These are phyloP conservation scores for Nigrospora sphaerica DNA, from an alignment of 2,329 filamentous ascomycete genomes.

Conservation along the genomic window DNA sequence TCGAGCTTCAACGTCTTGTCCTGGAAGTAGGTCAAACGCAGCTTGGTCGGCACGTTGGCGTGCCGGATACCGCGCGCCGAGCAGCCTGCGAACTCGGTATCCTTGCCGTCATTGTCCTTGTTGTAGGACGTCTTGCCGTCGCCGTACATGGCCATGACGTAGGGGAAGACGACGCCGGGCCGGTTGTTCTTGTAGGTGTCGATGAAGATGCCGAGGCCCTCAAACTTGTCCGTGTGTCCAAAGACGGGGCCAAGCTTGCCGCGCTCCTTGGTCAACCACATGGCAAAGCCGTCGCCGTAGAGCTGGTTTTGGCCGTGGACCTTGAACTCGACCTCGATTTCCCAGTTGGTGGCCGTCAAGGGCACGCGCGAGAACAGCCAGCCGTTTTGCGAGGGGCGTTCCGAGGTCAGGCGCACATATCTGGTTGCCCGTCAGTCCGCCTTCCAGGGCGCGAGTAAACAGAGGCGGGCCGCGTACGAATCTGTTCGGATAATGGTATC, in stretches of 20 bases:
- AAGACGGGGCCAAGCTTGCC: constrained; percentile 78
- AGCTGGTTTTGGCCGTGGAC: constrained; percentile 84
- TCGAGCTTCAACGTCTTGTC: constrained; percentile 88
- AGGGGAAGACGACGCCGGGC: constrained; percentile 90
- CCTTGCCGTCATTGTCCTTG: constrained; percentile 90
- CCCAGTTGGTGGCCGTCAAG: constrained; percentile 96
- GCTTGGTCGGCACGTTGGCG: constrained; percentile 71
- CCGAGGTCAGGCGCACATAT: constrained; percentile 88
- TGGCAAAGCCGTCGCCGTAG: constrained; percentile 92
- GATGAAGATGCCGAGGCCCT: constrained; percentile 91
- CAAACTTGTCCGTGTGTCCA: constrained; percentile 79
- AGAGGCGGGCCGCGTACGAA: constrained; percentile 40
- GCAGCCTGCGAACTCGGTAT: constrained; percentile 87
- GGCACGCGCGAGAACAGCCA: constrained; percentile 94
- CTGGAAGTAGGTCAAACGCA: constrained; percentile 90
- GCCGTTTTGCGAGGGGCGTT: constrained; percentile 83
- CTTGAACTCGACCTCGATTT: constrained; percentile 94
- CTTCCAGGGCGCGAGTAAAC: background rate
- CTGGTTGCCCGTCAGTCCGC: constrained; percentile 30
- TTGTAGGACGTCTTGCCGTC: constrained; percentile 87
- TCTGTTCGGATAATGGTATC: constrained; percentile 77
- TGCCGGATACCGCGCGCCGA: constrained; percentile 88
- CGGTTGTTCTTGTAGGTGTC: constrained; percentile 99
- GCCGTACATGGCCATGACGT: constrained; percentile 97
- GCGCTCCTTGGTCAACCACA: constrained; percentile 96